Conservation (phyloP, 345 rosid species). For the Mallotus nudiflorus region DNA sequence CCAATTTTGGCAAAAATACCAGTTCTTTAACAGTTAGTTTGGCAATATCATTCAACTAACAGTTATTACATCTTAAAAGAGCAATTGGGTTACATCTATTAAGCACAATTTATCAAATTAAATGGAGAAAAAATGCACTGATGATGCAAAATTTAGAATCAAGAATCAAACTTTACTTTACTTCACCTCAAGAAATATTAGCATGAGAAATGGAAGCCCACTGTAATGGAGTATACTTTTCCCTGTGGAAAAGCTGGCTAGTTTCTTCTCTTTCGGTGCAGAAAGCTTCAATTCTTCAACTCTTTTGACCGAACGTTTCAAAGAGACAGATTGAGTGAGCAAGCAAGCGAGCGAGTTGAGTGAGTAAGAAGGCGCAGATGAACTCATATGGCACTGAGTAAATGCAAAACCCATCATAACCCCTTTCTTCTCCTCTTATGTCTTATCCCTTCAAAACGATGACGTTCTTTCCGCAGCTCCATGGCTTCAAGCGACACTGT, state of each 20-base stretch:
- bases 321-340: background rate
- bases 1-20: background rate
- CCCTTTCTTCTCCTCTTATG: background rate
- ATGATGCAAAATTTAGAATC: background rate
- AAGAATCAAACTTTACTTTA: background rate
- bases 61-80: background rate
- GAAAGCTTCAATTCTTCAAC: background rate
- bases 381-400: too few relatives aligned
- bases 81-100: background rate
- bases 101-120: background rate
- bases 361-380: too few relatives aligned
- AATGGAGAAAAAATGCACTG: background rate
- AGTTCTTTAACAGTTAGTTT: background rate
- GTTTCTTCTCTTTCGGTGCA: background rate
- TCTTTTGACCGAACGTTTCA: background rate
- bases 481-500: too few relatives aligned
- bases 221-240: background rate
- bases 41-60: background rate
- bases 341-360: too few relatives aligned
- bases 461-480: background rate
- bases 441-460: background rate
- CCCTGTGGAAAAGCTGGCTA: background rate
- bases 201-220: background rate
- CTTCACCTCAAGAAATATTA: background rate
- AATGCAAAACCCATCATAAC: background rate